phyloP scores from a whole-genome alignment of 768 basidiomycete genomes.

The Mycena maculata region DNA sequence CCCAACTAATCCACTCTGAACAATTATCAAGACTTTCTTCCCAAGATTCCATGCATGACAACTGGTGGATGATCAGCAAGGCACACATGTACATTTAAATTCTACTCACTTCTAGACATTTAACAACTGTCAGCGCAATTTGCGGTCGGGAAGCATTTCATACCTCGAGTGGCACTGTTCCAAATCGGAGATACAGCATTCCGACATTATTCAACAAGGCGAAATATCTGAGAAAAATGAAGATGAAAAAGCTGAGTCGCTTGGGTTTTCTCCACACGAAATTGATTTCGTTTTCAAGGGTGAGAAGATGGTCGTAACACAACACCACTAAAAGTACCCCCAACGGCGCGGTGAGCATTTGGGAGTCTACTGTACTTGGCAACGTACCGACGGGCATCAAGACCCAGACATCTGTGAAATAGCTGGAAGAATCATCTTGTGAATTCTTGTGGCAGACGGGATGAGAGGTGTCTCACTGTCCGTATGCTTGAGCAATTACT shows the following conservation, averaged over 20 bases:
- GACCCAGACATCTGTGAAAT: no score
- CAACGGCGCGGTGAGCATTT: no score
- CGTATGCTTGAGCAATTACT: no score
- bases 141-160: not conserved
- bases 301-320: not conserved
- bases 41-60: not conserved
- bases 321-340: not conserved
- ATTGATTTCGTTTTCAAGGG: not conserved
- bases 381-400: no score
- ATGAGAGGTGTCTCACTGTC: no score
- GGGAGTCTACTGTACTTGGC: no score
- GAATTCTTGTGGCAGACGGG: no score
- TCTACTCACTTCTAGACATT: no score
- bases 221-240: not conserved
- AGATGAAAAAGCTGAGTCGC: not conserved
- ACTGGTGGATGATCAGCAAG: not conserved
- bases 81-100: not conserved
- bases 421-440: no score
- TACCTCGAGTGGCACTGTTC: not conserved
- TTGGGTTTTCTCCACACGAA: not conserved
- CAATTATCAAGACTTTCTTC: not conserved
- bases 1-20: not conserved
- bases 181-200: not conserved
- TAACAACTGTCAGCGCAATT: no score
- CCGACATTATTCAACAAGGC: not conserved